A percentile compares a stretch with the other conserved stretches of the same genome.
phyloP scores from a whole-genome alignment of 164 flowering plant species.

The Houttuynia cordata region DNA sequence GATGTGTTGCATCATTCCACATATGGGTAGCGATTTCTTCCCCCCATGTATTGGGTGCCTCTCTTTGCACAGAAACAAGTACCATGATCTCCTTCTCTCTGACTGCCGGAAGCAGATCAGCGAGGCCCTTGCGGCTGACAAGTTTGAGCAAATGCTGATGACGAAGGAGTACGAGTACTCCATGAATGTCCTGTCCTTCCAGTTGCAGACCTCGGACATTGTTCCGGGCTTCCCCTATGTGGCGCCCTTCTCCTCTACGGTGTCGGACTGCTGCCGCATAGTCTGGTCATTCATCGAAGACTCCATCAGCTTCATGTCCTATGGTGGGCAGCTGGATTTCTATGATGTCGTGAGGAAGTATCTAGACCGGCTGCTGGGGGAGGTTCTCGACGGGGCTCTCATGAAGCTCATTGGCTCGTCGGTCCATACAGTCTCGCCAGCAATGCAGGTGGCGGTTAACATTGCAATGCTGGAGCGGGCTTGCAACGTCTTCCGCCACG shows the following conservation, averaged over 20 bases:
- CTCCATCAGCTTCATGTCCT: constrained; percentile 90
- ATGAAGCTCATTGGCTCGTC: constrained; percentile 64
- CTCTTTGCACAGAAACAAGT: constrained; percentile 93
- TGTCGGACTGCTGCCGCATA: constrained; percentile 94
- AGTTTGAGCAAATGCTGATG: constrained; percentile 94
- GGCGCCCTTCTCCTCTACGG: constrained; percentile 91
- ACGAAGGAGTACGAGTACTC: constrained; percentile 96
- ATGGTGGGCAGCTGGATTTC: constrained; percentile 93
- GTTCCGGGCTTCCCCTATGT: constrained; percentile 87
- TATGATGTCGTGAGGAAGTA: constrained; percentile 89
- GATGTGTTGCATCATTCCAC: too few relatives aligned
- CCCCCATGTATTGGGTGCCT: too few relatives aligned
- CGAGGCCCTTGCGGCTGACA: constrained; percentile 79
- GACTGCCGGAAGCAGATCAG: constrained; percentile 79
- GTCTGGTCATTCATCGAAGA: constrained; percentile 95
- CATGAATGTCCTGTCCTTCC: constrained; percentile 94
- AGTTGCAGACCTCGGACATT: constrained; percentile 81
- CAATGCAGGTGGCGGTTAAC: constrained; percentile 92
- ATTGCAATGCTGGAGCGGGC: constrained; percentile 95
- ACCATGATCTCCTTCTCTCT: constrained; percentile 83
- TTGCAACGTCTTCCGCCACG: constrained; percentile 90
- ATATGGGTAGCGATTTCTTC: too few relatives aligned
- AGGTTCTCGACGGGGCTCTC: constrained; percentile 77
- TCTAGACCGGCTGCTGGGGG: constrained; percentile 74
- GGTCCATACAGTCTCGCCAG: constrained; percentile 70